Percentiles rank a stretch among this genome's conserved stretches.
Evolutionary conservation across 208 protist genomes (phyloP).

Genomic region (Acanthamoeba lenticulata): DNA sequence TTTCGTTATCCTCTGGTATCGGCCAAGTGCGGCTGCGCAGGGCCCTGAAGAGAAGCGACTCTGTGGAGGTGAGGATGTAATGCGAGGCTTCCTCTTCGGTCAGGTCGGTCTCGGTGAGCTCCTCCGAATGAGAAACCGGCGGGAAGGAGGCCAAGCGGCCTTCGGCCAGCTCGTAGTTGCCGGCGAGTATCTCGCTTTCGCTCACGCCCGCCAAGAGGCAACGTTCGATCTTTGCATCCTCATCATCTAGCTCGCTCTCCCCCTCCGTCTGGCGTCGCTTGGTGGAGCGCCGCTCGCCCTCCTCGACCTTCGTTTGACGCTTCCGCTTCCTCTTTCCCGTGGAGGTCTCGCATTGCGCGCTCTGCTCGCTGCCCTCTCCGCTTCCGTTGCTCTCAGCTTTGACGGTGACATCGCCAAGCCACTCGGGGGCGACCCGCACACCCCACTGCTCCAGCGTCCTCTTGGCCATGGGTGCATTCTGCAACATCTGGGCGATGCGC

Average conservation of each 20-base stretch:
- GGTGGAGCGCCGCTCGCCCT: neutral
- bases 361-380: neutral
- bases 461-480: neutral
- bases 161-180: neutral
- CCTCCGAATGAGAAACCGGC: neutral
- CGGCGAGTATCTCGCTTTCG: neutral
- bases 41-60: neutral
- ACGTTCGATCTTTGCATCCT: constrained; percentile 33
- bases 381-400: neutral
- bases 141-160: neutral
- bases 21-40: neutral
- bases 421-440: neutral
- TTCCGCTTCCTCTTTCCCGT: neutral
- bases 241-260: neutral
- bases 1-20: neutral
- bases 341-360: neutral
- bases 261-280: neutral
- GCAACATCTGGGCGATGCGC: neutral
- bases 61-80: neutral
- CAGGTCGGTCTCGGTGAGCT: constrained; percentile 25
- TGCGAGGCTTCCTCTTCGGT: neutral
- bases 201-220: neutral
- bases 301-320: neutral
- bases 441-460: neutral
- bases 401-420: neutral